phyloP scores from a whole-genome alignment of 495 filamentous ascomycete species.

The Penicillium lividum region DNA sequence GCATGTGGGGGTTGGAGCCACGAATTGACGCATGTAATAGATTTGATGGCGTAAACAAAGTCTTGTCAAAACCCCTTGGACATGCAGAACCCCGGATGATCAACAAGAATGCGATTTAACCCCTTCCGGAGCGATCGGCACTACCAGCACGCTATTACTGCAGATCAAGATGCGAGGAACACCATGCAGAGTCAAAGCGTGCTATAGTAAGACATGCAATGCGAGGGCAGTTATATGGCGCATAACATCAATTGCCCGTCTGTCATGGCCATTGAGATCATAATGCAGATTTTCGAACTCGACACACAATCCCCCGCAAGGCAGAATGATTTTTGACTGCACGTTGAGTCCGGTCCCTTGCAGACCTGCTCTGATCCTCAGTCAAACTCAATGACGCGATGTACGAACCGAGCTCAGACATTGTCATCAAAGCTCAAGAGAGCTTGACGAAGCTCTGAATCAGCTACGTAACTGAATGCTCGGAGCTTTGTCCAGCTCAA shows the following conservation, averaged over 20 bases:
- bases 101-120: slow-evolving; percentile 23
- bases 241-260: slow-evolving; percentile 1
- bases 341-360: slow-evolving; percentile 42
- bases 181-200: slow-evolving; percentile 17
- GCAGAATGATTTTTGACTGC: slow-evolving; percentile 18
- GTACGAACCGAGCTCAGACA: slow-evolving; percentile 42
- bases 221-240: slow-evolving; percentile 12
- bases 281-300: neutral
- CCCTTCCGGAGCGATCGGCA: slow-evolving; percentile 24
- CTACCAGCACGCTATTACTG: slow-evolving; percentile 11
- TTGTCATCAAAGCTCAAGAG: slow-evolving; percentile 32
- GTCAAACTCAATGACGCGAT: slow-evolving; percentile 25
- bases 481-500: slow-evolving; percentile 14
- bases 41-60: slow-evolving; percentile 9
- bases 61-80: slow-evolving; percentile 8
- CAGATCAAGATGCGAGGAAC: slow-evolving; percentile 26
- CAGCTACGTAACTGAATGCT: slow-evolving; percentile 18
- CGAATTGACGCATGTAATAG: neutral
- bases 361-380: slow-evolving; percentile 40
- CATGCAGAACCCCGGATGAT: slow-evolving; percentile 12
- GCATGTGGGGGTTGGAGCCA: slow-evolving; percentile 5
- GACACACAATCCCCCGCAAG: slow-evolving; percentile 23
- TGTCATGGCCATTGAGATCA: slow-evolving; percentile 3
- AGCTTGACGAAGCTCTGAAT: slow-evolving; percentile 26
- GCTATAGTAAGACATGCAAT: slow-evolving; percentile 15